phyloP scores from a whole-genome alignment of 2,329 filamentous ascomycete genomes.

The Exophiala sideris region DNA sequence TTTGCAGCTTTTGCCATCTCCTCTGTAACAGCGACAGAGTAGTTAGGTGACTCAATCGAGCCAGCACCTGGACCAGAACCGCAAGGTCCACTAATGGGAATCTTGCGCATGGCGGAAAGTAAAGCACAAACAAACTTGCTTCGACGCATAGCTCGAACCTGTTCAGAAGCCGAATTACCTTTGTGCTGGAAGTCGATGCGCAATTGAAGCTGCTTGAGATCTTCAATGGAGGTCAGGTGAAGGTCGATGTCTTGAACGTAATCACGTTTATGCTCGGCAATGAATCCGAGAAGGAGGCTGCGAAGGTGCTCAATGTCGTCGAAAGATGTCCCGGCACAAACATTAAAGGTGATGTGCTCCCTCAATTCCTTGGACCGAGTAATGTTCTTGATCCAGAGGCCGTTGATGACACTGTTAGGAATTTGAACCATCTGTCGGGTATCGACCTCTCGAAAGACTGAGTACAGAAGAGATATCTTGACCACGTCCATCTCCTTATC shows the following conservation, averaged over 20 bases:
- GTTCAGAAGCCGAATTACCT: background rate
- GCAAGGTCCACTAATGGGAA: too few species aligned
- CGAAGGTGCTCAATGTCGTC: constrained; percentile 34
- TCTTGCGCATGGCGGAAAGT: too few species aligned
- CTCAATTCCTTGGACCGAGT: constrained; percentile 36
- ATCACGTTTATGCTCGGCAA: constrained; percentile 37
- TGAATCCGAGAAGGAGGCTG: constrained; percentile 32
- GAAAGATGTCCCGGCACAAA: constrained; percentile 31
- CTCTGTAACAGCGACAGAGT: too few species aligned
- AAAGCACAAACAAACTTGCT: too few species aligned
- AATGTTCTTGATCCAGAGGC: constrained; percentile 39
- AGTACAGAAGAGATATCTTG: constrained; percentile 36
- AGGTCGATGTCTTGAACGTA: constrained; percentile 34
- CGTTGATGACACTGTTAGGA: constrained; percentile 36
- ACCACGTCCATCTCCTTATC: constrained; percentile 29
- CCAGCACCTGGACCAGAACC: too few species aligned
- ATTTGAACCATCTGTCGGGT: constrained; percentile 34
- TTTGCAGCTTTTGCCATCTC: too few species aligned
- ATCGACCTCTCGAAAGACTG: constrained; percentile 35
- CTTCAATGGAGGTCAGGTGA: constrained; percentile 31
- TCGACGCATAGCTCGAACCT: too few species aligned
- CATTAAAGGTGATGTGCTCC: constrained; percentile 32
- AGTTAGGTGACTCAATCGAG: too few species aligned
- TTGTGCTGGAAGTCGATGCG: constrained; percentile 35
- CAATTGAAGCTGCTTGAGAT: constrained; percentile 33